Conservation (phyloP, 768 basidiomycete genomes). For the Suillus luteus region DNA sequence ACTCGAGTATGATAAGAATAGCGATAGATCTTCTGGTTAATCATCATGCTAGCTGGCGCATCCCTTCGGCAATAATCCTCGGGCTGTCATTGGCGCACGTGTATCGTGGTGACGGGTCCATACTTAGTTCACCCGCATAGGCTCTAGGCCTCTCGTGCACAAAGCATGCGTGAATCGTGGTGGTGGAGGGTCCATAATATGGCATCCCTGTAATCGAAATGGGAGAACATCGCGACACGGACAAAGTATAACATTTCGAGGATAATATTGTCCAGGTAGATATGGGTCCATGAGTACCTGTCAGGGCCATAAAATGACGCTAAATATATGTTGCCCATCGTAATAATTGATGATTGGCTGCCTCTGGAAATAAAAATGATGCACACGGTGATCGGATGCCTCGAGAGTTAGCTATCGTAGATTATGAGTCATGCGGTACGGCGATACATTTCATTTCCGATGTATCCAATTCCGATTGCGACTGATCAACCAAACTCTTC, state of each 20-base stretch:
- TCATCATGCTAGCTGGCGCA: neutral
- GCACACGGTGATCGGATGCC: neutral
- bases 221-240: neutral
- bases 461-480: constrained; percentile 17
- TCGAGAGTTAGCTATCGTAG: neutral
- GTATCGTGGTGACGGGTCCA: neutral
- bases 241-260: neutral
- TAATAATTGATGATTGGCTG: neutral
- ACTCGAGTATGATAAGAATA: neutral
- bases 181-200: neutral
- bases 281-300: neutral
- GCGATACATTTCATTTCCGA: constrained; percentile 9
- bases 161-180: neutral
- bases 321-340: neutral
- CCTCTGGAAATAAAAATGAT: no score
- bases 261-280: neutral
- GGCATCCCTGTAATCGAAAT: neutral
- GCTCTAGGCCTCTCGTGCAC: neutral
- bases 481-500: constrained; percentile 28
- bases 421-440: constrained; percentile 1
- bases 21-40: neutral
- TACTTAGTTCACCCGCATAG: neutral
- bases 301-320: neutral
- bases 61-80: neutral
- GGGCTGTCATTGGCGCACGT: neutral